Percentiles rank a stretch among this genome's conserved stretches.
Evolutionary conservation across 1,284 basidiomycete genomes (phyloP).

Genomic region (Cerioporus squamosus): DNA sequence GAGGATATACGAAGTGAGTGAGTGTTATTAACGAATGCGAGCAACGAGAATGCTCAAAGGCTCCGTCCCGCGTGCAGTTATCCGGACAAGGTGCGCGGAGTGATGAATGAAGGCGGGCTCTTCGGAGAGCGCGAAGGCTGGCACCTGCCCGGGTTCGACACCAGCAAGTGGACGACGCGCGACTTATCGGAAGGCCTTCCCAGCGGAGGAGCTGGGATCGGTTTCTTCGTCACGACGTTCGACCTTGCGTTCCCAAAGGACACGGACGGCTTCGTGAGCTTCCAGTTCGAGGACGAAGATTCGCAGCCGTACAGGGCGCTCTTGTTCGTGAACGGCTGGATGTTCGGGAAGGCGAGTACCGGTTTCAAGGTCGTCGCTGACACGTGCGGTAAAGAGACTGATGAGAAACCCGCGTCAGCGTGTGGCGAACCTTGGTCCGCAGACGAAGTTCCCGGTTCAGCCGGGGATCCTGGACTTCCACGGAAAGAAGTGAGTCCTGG

Average conservation of each 20-base stretch:
- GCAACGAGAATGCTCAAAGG: background rate
- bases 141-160: slow-evolving; percentile 80
- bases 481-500: slow-evolving; percentile 65
- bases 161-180: slow-evolving; percentile 59
- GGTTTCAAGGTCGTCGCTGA: background rate
- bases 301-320: slow-evolving; percentile 70
- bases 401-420: slow-evolving; percentile 29
- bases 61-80: slow-evolving; percentile 42
- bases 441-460: slow-evolving; percentile 78
- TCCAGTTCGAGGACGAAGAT: slow-evolving; percentile 59
- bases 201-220: slow-evolving; percentile 60
- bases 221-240: slow-evolving; percentile 81
- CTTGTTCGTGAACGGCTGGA: slow-evolving; percentile 86
- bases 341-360: slow-evolving; percentile 76
- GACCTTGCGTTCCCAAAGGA: slow-evolving; percentile 59
- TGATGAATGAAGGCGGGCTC: slow-evolving; percentile 82
- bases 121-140: slow-evolving; percentile 80
- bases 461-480: slow-evolving; percentile 75
- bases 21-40: background rate
- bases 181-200: slow-evolving; percentile 63
- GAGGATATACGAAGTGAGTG: slow-evolving; percentile 70
- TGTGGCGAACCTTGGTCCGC: slow-evolving; percentile 52
- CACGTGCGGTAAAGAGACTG: background rate
- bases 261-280: slow-evolving; percentile 68
- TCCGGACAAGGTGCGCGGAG: slow-evolving; percentile 69